Base-by-base conservation (phyloP, 345 rosid species). In the Linum trigynum region DNA sequence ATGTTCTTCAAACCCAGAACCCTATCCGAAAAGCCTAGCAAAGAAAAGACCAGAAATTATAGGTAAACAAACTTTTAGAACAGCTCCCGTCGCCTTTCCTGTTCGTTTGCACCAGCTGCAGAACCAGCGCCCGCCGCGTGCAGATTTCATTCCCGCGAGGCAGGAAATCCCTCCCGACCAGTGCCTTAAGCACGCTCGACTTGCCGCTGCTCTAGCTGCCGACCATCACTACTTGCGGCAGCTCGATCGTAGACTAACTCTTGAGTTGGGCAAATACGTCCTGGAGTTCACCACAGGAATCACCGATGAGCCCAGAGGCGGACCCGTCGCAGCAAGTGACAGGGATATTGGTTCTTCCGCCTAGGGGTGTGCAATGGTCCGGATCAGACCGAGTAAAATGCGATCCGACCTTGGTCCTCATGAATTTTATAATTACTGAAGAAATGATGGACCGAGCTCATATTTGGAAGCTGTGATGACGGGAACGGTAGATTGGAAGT, bases 141-240 rank as follows among this genome's bases (percentile, higher is more conserved):
- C 99, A 95, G 73, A 91, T 91, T 12, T 91, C 96, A 38, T 74
- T 77, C 1, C 97, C 96, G 0, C 99, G 95, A 2, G 99, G 97
- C 68, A 95, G 79, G 79, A 95, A 95, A 64, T 95, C 97, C 3
- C 99, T 86, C 45, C 99, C 99, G 39, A 95, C 99, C 59, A 95
- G 95, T 0, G 99, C 83, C 75, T 95, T 97, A 14, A 95, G 87
- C 38, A 95, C 99, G 81, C 97, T 91, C 15, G 97, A 91, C 83
- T 95, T 95, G 35, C 99, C 99, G 72, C 99, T 95, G 76, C 97
- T 91, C 78, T 95, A 97, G 73, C 96, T 91, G 0, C 99, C 99
- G 12, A 95, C 96, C 48, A 91, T 97, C 32, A 95, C 95, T 58
- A 95, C 99, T 74, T 95, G 99, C 71, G 99, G 99, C 53, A 95